phyloP scores from a whole-genome alignment of 352 stramenopile genomes.

The Phytopythium delawarense region DNA sequence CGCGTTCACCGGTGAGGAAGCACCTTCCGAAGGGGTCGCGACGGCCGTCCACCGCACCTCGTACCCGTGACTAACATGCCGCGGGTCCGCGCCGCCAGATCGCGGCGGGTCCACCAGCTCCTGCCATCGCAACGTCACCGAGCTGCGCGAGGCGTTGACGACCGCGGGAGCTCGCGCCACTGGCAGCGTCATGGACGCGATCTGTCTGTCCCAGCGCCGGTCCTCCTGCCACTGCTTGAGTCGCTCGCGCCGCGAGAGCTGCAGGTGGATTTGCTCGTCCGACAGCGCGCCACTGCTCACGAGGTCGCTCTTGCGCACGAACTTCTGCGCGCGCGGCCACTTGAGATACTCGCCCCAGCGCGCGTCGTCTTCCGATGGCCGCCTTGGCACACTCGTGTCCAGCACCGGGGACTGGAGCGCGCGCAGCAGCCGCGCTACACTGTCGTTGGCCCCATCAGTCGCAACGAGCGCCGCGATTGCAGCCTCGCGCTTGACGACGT shows the following conservation, averaged over 20 bases:
- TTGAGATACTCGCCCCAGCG: slow-evolving; percentile 48
- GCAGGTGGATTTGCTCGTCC: slow-evolving; percentile 27
- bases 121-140: slow-evolving; percentile 60
- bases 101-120: slow-evolving; percentile 62
- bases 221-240: slow-evolving; percentile 83
- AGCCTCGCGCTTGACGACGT: slow-evolving; percentile 52
- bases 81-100: slow-evolving; percentile 20
- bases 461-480: slow-evolving; percentile 44
- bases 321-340: slow-evolving; percentile 56
- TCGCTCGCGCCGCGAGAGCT: slow-evolving; percentile 62
- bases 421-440: slow-evolving; percentile 18
- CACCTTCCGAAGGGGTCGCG: neutral
- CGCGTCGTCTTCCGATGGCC: slow-evolving; percentile 25
- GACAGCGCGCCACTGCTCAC: slow-evolving; percentile 15
- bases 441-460: slow-evolving; percentile 6
- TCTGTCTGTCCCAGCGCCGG: slow-evolving; percentile 57
- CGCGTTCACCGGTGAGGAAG: neutral
- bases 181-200: slow-evolving; percentile 65
- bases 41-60: slow-evolving; percentile 44
- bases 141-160: slow-evolving; percentile 49
- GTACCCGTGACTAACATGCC: slow-evolving; percentile 61
- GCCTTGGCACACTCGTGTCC: slow-evolving; percentile 53
- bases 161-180: slow-evolving; percentile 56
- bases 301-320: slow-evolving; percentile 33
- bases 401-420: slow-evolving; percentile 48